phyloP scores from a whole-genome alignment of 2,329 filamentous ascomycete species.

The Colletotrichum viniferum region DNA sequence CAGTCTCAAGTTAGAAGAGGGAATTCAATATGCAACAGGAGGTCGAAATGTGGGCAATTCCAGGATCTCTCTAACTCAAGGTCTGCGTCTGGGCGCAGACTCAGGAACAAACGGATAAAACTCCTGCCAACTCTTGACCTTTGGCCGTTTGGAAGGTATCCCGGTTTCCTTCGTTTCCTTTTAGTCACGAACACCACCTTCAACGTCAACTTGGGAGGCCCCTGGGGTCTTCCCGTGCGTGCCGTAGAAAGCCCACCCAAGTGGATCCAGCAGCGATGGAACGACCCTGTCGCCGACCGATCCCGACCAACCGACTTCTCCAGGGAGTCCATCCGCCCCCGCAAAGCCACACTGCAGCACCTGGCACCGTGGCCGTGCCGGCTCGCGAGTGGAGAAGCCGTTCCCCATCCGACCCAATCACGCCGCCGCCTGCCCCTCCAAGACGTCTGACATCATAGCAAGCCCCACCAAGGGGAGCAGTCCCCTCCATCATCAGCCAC shows the following conservation, averaged over 20 bases:
- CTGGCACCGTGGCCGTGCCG: conserved; percentile 8
- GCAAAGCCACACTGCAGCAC: conserved; percentile 13
- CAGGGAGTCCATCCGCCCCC: neutral
- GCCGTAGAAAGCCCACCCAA: neutral
- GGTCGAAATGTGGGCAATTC: neutral
- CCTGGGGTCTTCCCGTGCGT: neutral
- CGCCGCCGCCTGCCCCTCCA: neutral
- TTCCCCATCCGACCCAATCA: neutral
- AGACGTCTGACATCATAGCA: conserved; percentile 16
- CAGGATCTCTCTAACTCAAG: neutral
- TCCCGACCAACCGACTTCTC: neutral
- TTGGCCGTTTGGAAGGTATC: neutral
- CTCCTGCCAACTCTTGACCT: neutral
- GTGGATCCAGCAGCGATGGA: neutral
- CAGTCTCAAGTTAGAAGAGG: conserved; percentile 2
- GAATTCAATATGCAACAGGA: neutral
- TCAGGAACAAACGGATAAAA: neutral
- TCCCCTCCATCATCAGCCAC: conserved; percentile 12
- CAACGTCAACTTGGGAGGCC: neutral
- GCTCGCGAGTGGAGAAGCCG: neutral
- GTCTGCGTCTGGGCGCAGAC: neutral
- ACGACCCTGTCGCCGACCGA: neutral
- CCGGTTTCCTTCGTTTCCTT: neutral
- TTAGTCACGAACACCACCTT: conserved; percentile 1
- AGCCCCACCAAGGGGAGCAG: neutral